These are phyloP conservation scores for Camelina sativa DNA, from an alignment of 345 rosid genomes.

Conservation along the genomic window DNA sequence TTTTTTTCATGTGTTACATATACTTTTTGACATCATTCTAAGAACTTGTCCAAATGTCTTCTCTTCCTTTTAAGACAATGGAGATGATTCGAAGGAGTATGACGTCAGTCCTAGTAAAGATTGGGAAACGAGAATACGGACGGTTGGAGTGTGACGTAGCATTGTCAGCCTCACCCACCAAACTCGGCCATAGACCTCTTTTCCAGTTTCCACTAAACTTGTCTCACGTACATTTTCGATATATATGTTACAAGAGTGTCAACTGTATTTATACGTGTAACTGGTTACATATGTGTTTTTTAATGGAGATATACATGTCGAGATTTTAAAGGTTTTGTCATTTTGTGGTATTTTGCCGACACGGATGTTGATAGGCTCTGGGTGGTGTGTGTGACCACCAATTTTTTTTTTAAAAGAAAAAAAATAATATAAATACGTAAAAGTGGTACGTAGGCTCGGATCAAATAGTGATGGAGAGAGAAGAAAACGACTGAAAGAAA, in stretches of 20 bases:
- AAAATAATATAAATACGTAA: neutral
- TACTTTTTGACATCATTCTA: slow-evolving; percentile 1
- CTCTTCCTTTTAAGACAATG: neutral
- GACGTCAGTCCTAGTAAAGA: slow-evolving; percentile 35
- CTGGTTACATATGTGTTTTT: slow-evolving; percentile 9
- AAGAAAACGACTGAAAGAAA: slow-evolving; percentile 31
- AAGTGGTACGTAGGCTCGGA: slow-evolving; percentile 11
- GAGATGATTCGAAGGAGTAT: slow-evolving; percentile 2
- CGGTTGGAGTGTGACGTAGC: slow-evolving; percentile 30
- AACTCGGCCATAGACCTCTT: slow-evolving; percentile 32
- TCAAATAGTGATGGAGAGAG: slow-evolving; percentile 25
- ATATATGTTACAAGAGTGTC: slow-evolving; percentile 16
- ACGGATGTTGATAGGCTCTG: slow-evolving; percentile 40
- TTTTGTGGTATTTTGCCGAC: slow-evolving; percentile 46
- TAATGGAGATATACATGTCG: too few species aligned
- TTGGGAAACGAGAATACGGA: slow-evolving; percentile 32
- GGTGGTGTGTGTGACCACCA: slow-evolving; percentile 44
- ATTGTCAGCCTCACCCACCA: slow-evolving; percentile 34
- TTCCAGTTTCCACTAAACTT: slow-evolving; percentile 43
- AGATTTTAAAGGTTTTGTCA: too few species aligned
- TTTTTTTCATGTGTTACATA: neutral
- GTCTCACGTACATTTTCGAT: slow-evolving; percentile 34
- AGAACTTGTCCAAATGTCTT: slow-evolving; percentile 7
- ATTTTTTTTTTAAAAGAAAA: neutral
- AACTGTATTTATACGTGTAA: slow-evolving; percentile 4